Percentiles rank a stretch among this genome's conserved stretches.
phyloP scores from a whole-genome alignment of 345 rosid species.

The Salix dunnii region DNA sequence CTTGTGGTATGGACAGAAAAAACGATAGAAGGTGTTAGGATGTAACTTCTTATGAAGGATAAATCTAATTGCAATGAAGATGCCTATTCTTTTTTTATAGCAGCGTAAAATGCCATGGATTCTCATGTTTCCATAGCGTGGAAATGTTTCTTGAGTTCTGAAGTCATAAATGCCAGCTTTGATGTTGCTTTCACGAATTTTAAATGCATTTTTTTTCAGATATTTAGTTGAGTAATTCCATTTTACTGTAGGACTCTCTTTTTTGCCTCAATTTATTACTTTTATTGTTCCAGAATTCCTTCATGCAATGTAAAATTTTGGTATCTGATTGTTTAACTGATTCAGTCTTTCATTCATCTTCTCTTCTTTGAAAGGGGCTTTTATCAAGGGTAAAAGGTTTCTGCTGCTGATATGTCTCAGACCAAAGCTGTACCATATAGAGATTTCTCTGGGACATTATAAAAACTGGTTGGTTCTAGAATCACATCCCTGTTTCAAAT shows the following conservation, averaged over 20 bases:
- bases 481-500: constrained; percentile 56
- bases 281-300: neutral
- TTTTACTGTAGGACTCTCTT: neutral
- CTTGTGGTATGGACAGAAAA: neutral
- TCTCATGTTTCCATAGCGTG: neutral
- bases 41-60: neutral
- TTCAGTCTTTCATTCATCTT: constrained; percentile 2
- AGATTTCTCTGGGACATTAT: constrained; percentile 81
- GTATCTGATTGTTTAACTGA: neutral
- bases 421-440: constrained; percentile 77
- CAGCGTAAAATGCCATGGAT: neutral
- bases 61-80: neutral
- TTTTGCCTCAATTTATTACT: neutral
- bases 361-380: constrained; percentile 56
- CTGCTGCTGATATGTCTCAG: constrained; percentile 85
- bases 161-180: neutral
- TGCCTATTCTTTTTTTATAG: neutral
- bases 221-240: too few relatives aligned
- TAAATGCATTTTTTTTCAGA: neutral
- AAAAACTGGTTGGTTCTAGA: constrained; percentile 86
- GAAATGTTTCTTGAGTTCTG: neutral
- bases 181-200: neutral
- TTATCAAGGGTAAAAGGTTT: constrained; percentile 74
- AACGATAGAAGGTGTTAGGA: neutral
- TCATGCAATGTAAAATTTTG: neutral